Base-by-base conservation (phyloP, 257 asterid genomes). In the Lycium ferocissimum region DNA sequence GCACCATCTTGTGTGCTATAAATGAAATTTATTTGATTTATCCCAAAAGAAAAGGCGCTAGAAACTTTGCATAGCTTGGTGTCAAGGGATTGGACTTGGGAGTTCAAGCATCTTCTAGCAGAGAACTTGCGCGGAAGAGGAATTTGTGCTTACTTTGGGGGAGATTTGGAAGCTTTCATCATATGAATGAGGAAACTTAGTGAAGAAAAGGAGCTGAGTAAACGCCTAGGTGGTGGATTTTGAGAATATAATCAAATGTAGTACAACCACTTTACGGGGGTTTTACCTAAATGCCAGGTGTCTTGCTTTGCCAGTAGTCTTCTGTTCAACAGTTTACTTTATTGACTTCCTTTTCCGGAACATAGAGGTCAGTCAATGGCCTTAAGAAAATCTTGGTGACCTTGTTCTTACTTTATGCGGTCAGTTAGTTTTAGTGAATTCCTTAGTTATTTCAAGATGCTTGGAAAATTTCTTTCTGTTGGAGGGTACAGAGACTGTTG, bases 141-240 rank as follows among this genome's bases (percentile, higher is more conserved):
- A 70, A 70, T 70, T 70, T 1, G 54, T 17, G 79, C 54, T 0
- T 13, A 38, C 51, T 37, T 37, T 8, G 4, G n/a, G 80, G 59
- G 59, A n/a, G 49, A 22, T 49, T 20, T 49, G 62, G 43, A 75
- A 75, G 22, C 61, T 75, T 75, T 49, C 81, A 49, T 75, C 20
- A 20, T 22, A 75, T 10, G 5, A 12, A 0, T 72, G 61, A 22
- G 61, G 61, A 75, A 12, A 49, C 61, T 20, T 22, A 49, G 59
- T 49, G 61, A 75, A 75, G 81, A 75, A 37, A 49, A 75, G 61
- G 81, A 49, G 61, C 43, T 75, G 79, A 37, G 81, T 75, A 75
- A 49, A 73, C 49, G 6, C 59, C 7, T 49, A 12, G 43, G 40
- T 75, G 81, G 62, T 49, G 43, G 38, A 51, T 75, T 75, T 40